Percentiles rank a stretch among this genome's conserved stretches.
Conservation (phyloP, 768 basidiomycete genomes). For the Astraeus odoratus region DNA sequence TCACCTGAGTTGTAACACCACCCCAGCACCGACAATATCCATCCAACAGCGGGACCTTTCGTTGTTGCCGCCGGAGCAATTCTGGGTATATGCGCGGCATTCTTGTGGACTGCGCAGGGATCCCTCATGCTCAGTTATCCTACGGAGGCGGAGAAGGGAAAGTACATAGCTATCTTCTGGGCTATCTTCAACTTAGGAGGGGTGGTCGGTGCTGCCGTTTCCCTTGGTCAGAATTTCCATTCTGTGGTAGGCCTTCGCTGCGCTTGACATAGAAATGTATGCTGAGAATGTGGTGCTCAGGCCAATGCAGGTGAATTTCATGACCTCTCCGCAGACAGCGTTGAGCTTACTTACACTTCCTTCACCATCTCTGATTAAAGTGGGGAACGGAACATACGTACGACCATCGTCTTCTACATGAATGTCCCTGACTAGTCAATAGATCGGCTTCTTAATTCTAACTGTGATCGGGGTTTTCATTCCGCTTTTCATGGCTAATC, state of each 20-base stretch:
- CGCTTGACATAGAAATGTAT: neutral
- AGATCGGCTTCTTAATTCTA: conserved; percentile 74
- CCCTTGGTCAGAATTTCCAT: conserved; percentile 64
- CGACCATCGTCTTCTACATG: conserved; percentile 17
- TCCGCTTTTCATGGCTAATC: conserved; percentile 66
- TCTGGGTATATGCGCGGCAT: conserved; percentile 63
- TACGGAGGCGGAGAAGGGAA: conserved; percentile 71
- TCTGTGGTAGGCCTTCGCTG: conserved; percentile 38
- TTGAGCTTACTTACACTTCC: no score
- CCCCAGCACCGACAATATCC: conserved; percentile 61
- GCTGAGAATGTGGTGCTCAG: conserved; percentile 10
- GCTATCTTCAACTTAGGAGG: conserved; percentile 76
- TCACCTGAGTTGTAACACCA: neutral
- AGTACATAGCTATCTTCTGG: conserved; percentile 78
- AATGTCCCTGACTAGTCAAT: conserved; percentile 3
- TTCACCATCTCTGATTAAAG: no score
- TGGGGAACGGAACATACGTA: conserved; percentile 72
- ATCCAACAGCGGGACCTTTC: conserved; percentile 52
- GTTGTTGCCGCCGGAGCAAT: conserved; percentile 66
- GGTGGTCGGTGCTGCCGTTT: conserved; percentile 71
- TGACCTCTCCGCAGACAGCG: no score
- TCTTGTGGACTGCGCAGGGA: conserved; percentile 85
- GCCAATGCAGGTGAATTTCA: conserved; percentile 22
- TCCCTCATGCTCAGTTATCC: conserved; percentile 80
- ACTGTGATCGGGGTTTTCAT: conserved; percentile 62